Base-by-base conservation (phyloP, 768 basidiomycete species). In the Lyophyllum decastes region DNA sequence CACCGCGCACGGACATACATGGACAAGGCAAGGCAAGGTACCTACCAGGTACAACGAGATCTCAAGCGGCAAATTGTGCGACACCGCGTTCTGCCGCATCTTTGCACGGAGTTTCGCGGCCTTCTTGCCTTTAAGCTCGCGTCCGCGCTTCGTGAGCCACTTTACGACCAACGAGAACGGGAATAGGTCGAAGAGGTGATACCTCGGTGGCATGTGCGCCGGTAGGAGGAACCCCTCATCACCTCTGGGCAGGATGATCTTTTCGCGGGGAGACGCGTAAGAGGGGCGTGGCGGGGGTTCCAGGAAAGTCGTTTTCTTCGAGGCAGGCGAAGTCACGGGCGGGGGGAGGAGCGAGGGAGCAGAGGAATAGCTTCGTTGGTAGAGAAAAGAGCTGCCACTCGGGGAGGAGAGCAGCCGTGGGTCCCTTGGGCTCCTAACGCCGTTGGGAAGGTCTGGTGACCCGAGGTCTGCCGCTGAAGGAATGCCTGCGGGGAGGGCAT, bases 41-140 rank as follows among this genome's bases (percentile, higher is more conserved):
- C 40, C 68, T 82, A 87, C 88, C 53, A 89, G 67, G 69, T 89
- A 89, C 51, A 89, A 70, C 8, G 86, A 85, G 52, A 90, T 78
- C 68, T 89, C 89, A 59, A 89, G 70, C 2, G 89, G 89, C 49
- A 89, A 63, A 64, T 89, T 89, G 61, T 86, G 87, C 35, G 78
- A 80, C 19, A 78, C 72, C 12, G 72, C 68, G 49, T 74, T 72
- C 57, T 75, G 73, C 54, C 71, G 70, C 67, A 84, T 69, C 66
- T 74, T 78, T 10, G 87, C 87, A 44, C 83, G 73, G 22, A 83
- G 53, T 48, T 76, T 73, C 7, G 84, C 83, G 0, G 82, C 86
- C 64, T 81, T 86, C 70, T 82, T 87, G n/a, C 88, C 88, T 60
- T 81, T 81, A 24, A 88, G 63, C 16, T 81, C 72, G 54, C 70